phyloP scores from a whole-genome alignment of 805 yeast species.

The Cyberlindnera samutprakarnensis region DNA sequence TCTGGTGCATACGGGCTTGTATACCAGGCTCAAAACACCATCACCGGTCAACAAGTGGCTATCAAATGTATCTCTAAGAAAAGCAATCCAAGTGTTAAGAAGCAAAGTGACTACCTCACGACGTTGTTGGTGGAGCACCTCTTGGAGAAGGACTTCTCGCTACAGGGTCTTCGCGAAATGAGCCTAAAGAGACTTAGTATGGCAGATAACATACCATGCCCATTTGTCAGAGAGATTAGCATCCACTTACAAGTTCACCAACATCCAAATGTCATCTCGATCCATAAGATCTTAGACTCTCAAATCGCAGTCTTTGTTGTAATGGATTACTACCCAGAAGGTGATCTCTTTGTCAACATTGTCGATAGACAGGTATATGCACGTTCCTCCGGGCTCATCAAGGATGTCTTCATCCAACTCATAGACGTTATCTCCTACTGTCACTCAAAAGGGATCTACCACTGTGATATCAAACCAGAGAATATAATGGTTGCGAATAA shows the following conservation, averaged over 20 bases:
- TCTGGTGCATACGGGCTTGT: conserved; percentile 85
- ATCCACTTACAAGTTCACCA: conserved; percentile 68
- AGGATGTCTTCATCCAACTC: conserved; percentile 64
- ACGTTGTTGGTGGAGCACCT: conserved; percentile 6
- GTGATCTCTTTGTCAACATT: conserved; percentile 81
- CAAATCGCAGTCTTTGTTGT: conserved; percentile 55
- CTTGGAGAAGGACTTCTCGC: background rate
- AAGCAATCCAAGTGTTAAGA: conserved; percentile 3
- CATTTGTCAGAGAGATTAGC: conserved; percentile 54
- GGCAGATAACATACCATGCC: conserved; percentile 17
- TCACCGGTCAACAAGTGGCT: conserved; percentile 48
- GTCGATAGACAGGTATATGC: conserved; percentile 62
- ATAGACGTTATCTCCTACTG: conserved; percentile 78
- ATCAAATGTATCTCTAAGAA: conserved; percentile 60
- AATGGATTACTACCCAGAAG: conserved; percentile 81
- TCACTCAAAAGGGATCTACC: conserved; percentile 78
- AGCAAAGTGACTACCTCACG: conserved; percentile 16
- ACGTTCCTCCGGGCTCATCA: conserved; percentile 37
- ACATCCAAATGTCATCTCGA: conserved; percentile 72
- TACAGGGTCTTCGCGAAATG: conserved; percentile 10
- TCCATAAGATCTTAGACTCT: conserved; percentile 64
- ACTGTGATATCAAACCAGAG: conserved; percentile 94
- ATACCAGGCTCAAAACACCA: conserved; percentile 54
- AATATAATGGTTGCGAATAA: conserved; percentile 64
- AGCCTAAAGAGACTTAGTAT: conserved; percentile 16